Base-by-base conservation (phyloP, 768 basidiomycete species). In the Agaricus blazei region DNA sequence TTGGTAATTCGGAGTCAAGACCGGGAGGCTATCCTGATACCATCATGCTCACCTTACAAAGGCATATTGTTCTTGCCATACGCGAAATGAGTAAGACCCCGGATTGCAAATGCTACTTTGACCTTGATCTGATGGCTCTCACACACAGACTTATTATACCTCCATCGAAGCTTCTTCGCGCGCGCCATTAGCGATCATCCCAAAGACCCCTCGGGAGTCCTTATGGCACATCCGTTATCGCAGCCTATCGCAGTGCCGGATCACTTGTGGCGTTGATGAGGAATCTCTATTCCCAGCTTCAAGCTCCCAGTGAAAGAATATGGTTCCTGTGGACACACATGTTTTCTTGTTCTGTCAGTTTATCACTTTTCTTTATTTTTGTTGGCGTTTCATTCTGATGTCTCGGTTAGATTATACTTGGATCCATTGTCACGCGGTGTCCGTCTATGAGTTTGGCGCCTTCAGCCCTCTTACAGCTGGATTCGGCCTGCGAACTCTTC, bases 371-470 rank as follows among this genome's bases (percentile, higher is more conserved):
- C 31, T 46, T 38, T 41, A 46, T 42, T 27, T 48, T 48, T 19
- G 28, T 48, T 49, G 41, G 47, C 64, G 6, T 46, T 50, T 31
- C 34, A 15, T 47, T 48, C 40, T 54, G 19, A 19, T 40, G 62
- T 26, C 24, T 23, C 51, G 11, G 37, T 29, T 56, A 84, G 84
- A 88, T 89, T 59, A 75, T 89, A 49, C 69, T 89, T 46, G 87
- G 87, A 36, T 85, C 86, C 23, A 86, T 89, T 36, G 87, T 88
- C 9, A 89, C 87, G 15, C 76, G 86, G 49, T 88, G 87, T 67
- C 87, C 87, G 9, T 88, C 87, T 15, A 87, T 88, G 81, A 87
- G 85, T 61, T 68, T 89, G 58, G 87, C 87, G 23, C 84, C 85
- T 15, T 88, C 87, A 24, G 87, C 87, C 3, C 76, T 89, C 8